Evolutionary conservation across 2,329 filamentous ascomycete genomes (phyloP), one percentile per base, ranked within the genome.

Genomic region (Talaromyces sp.): DNA sequence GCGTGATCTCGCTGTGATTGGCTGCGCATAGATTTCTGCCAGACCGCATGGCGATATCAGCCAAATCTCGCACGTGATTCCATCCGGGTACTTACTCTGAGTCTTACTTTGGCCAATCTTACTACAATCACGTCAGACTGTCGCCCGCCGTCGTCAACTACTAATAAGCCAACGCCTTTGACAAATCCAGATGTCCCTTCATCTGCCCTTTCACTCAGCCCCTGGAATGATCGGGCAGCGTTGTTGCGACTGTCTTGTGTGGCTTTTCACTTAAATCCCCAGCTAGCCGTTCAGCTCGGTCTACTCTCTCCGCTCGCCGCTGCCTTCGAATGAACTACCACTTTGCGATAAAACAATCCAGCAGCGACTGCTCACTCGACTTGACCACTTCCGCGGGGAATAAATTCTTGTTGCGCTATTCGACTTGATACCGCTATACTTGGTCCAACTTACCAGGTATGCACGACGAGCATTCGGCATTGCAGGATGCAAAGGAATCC

Each of bases 61-160:
- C n/a, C 34, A 59, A 45, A 45, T 25, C 38, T 59, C 56, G 56
- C 56, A 59, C 56, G 56, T 59, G 56, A 59, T 59, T 59, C 27
- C 38, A 29, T 29, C 56, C 19, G 36, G 56, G 56, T 59, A 38
- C 56, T 59, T n/a, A n/a, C 4, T 45, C 22, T 45, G 38, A 17
- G n/a, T 36, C 34, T 34, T 34, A 34, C 31, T 51, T 43, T 5
- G 40, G 19, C 40, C 15, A 43, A 29, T 53, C 25, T 31, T 13
- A 13, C 36, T 36, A 19, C 51, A 61, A 66, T 66, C 65, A 66
- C 61, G 61, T 43, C 60, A 63, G 60, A 64, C 29, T 22, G 15
- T 31, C 65, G 29, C 40, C 34, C 53, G 31, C 29, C 29, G 54
- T 53, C 64, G 64, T 56, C 64, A 66, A 51, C 51, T 56, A 17